Conservation (phyloP, 345 rosid species). For the Hevea brasiliensis region DNA sequence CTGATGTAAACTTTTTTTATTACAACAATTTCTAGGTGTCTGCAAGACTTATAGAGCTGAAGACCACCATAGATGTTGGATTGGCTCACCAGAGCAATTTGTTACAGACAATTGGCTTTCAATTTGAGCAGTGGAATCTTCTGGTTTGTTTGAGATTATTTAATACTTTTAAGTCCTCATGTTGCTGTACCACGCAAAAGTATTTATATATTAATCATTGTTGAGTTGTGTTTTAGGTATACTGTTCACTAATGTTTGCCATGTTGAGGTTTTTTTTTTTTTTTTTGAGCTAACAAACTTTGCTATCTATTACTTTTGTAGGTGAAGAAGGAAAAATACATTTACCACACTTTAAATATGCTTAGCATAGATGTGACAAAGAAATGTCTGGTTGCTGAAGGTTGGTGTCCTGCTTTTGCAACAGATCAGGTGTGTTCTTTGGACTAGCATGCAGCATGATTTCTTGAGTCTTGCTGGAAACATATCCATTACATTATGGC, state of each 20-base stretch:
- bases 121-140: conserved; percentile 78
- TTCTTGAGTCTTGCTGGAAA: conserved; percentile 5
- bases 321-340: conserved; percentile 50
- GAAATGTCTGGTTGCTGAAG: no score
- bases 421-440: conserved; percentile 51
- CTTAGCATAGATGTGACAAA: no score
- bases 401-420: conserved; percentile 57
- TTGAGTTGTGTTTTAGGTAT: not conserved
- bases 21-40: conserved; percentile 49
- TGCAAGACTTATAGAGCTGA: conserved; percentile 69
- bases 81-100: conserved; percentile 54
- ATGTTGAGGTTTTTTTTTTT: not conserved
- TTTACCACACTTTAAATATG: no score
- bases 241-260: not conserved
- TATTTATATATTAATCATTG: not conserved
- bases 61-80: conserved; percentile 75
- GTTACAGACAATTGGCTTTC: conserved; percentile 69
- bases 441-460: not conserved
- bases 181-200: not conserved
- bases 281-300: conserved; percentile 1
- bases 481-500: not conserved
- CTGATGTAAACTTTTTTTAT: conserved; percentile 11
- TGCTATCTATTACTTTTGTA: conserved; percentile 28
- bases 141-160: conserved; percentile 48
- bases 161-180: not conserved